phyloP scores from a whole-genome alignment of 1,284 basidiomycete species.

The Tilletia caries region DNA sequence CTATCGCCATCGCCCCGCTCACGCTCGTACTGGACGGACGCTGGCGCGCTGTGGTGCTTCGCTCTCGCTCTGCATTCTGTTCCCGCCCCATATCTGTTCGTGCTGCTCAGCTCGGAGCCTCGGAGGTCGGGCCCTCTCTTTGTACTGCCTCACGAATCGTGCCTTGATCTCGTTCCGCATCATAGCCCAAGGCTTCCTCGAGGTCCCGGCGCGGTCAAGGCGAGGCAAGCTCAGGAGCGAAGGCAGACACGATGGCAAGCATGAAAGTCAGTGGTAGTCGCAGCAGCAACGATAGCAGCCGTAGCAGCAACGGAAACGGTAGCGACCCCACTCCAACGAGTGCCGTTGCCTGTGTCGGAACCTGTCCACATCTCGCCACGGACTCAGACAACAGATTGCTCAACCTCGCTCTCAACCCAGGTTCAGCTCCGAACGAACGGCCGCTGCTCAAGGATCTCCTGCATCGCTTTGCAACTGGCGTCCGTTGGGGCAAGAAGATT shows the following conservation, averaged over 20 bases:
- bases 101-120: too few species aligned
- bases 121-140: too few species aligned
- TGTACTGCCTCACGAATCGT: too few species aligned
- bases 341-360: not conserved
- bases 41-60: too few species aligned
- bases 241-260: not conserved
- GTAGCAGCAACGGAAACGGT: not conserved
- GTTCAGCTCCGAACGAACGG: not conserved
- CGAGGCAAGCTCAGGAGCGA: not conserved
- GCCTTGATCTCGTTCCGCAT: too few species aligned
- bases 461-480: constrained; percentile 35
- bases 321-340: too few species aligned
- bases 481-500: constrained; percentile 41
- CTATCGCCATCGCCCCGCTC: too few species aligned
- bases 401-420: not conserved
- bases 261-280: not conserved
- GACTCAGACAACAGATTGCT: not conserved
- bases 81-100: too few species aligned
- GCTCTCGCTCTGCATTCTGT: too few species aligned
- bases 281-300: not conserved
- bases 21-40: too few species aligned
- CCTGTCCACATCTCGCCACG: constrained; percentile 4
- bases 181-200: too few species aligned
- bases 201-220: not conserved
- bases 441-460: constrained; percentile 24